Evolutionary conservation across 2,329 filamentous ascomycete species (phyloP).

Genomic region (Hypoxylon sp.): DNA sequence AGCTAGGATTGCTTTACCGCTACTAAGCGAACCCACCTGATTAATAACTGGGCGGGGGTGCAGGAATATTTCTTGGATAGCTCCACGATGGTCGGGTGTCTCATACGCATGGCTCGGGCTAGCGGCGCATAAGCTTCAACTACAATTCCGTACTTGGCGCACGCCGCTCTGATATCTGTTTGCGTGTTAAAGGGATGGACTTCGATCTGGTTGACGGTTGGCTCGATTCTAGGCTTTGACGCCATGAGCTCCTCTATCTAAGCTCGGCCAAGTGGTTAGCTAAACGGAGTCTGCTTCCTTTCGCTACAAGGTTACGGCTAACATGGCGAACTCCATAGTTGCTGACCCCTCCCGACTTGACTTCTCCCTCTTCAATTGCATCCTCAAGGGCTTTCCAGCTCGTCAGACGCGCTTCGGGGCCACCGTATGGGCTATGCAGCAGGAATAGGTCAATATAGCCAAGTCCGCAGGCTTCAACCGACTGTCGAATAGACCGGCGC

Average conservation of each 20-base stretch:
- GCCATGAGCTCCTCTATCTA: constrained; percentile 79
- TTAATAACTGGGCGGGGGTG: constrained; percentile 79
- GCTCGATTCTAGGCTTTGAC: constrained; percentile 72
- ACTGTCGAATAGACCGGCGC: constrained; percentile 75
- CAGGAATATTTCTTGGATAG: constrained; percentile 78
- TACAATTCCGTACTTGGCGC: constrained; percentile 75
- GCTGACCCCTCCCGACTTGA: constrained; percentile 80
- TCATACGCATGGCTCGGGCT: constrained; percentile 78
- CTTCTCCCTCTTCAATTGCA: constrained; percentile 79
- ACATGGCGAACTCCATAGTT: constrained; percentile 85
- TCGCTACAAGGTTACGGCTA: constrained; percentile 53
- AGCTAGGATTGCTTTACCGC: too few relatives aligned
- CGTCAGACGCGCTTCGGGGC: constrained; percentile 75
- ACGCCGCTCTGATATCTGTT: constrained; percentile 75
- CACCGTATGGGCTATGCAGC: constrained; percentile 84
- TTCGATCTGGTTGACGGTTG: constrained; percentile 85
- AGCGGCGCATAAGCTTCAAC: constrained; percentile 87
- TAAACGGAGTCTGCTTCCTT: neutral
- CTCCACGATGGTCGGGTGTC: constrained; percentile 72
- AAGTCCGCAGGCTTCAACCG: constrained; percentile 75
- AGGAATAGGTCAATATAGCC: constrained; percentile 86
- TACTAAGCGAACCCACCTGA: constrained; percentile 61
- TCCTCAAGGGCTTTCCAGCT: constrained; percentile 85
- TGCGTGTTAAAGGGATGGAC: constrained; percentile 87
- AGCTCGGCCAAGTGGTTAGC: constrained; percentile 10